These are phyloP conservation scores for Boletus semigastroideus DNA, from an alignment of 1,284 basidiomycete genomes.

Conservation along the genomic window DNA sequence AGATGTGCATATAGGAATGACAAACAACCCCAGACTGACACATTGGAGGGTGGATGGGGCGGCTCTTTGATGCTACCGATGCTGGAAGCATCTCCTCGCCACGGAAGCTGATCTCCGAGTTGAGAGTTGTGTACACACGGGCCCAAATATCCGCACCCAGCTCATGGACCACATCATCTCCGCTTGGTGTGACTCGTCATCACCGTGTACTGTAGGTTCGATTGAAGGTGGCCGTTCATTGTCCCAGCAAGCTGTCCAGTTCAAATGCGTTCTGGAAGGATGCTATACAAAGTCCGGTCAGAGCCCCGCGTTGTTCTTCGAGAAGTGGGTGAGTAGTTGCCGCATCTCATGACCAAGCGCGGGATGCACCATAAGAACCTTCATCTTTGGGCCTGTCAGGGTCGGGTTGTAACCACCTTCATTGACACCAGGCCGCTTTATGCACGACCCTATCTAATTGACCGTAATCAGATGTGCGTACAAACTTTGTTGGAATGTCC, in stretches of 20 bases:
- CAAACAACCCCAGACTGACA: background rate
- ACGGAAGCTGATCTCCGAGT: background rate
- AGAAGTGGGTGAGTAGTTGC: background rate
- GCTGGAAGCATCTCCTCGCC: background rate
- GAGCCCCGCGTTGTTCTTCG: background rate
- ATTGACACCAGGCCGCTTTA: too few relatives aligned
- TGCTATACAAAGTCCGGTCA: background rate
- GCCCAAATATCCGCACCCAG: constrained; percentile 4
- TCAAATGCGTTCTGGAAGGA: background rate
- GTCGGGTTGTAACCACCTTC: too few relatives aligned
- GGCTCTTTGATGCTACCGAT: background rate
- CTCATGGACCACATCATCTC: constrained; percentile 5
- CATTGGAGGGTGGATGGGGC: background rate
- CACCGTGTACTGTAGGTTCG: background rate
- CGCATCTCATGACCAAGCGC: background rate
- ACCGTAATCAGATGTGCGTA: too few relatives aligned
- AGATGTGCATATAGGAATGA: background rate
- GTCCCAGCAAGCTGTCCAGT: background rate
- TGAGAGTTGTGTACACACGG: background rate
- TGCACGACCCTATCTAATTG: too few relatives aligned
- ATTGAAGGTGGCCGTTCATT: background rate
- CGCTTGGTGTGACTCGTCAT: background rate
- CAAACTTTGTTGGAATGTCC: too few relatives aligned
- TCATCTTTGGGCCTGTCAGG: background rate
- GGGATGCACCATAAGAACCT: background rate